phyloP scores from a whole-genome alignment of 2,329 filamentous ascomycete genomes.

The Cytospora paraplurivora region DNA sequence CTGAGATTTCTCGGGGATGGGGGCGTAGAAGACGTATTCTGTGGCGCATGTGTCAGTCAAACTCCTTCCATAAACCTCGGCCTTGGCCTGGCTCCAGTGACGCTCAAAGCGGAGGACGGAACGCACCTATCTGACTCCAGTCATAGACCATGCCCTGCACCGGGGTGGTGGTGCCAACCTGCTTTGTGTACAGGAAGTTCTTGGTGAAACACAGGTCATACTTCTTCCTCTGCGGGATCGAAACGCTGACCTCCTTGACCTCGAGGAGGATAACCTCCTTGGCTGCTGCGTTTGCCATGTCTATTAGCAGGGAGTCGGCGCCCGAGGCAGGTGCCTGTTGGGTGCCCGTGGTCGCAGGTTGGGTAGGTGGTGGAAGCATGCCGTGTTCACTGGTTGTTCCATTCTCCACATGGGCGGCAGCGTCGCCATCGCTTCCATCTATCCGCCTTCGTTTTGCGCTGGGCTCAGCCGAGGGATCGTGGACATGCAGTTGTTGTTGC shows the following conservation, averaged over 20 bases:
- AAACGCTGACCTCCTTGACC: conserved; percentile 68
- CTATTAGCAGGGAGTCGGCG: conserved; percentile 28
- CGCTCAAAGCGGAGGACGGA: background rate
- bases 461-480: conserved; percentile 20
- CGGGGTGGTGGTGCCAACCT: conserved; percentile 53
- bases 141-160: conserved; percentile 58
- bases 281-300: conserved; percentile 41
- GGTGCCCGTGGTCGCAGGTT: conserved; percentile 6
- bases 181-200: conserved; percentile 59
- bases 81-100: no score
- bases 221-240: conserved; percentile 69
- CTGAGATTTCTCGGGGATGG: conserved; percentile 66
- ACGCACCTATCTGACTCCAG: conserved; percentile 64
- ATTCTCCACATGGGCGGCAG: conserved; percentile 8
- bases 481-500: background rate
- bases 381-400: conserved; percentile 16
- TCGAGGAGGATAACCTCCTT: conserved; percentile 58
- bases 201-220: conserved; percentile 65
- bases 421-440: conserved; percentile 11
- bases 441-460: conserved; percentile 26
- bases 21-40: conserved; percentile 66
- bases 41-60: background rate
- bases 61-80: no score
- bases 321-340: conserved; percentile 13
- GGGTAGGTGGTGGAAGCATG: conserved; percentile 16